Conservation (phyloP, 164 flowering plant species). For the Berberis thunbergii region DNA sequence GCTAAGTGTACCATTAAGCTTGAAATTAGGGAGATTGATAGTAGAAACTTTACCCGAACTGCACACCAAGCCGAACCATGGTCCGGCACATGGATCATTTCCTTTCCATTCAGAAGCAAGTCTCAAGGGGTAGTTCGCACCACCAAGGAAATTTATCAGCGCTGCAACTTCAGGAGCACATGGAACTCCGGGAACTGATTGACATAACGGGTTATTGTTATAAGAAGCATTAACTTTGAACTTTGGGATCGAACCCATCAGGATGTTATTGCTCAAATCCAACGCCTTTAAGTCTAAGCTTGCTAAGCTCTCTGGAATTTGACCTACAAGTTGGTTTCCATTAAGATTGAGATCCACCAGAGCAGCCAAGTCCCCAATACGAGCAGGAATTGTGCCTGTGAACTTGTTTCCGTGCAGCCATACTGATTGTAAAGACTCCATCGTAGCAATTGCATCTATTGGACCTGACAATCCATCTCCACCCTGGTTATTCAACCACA, state of each 20-base stretch:
- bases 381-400: slow-evolving; percentile 59
- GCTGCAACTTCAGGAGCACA: slow-evolving; percentile 57
- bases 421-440: slow-evolving; percentile 35
- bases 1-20: slow-evolving; percentile 64
- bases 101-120: slow-evolving; percentile 62
- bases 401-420: slow-evolving; percentile 84
- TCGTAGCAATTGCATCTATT: slow-evolving; percentile 42
- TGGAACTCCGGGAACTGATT: slow-evolving; percentile 31
- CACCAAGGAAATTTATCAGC: slow-evolving; percentile 57
- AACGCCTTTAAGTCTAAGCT: slow-evolving; percentile 27
- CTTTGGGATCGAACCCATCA: slow-evolving; percentile 60
- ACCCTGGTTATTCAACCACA: slow-evolving; percentile 66
- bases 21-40: slow-evolving; percentile 40
- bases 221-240: slow-evolving; percentile 30
- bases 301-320: slow-evolving; percentile 47
- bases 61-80: slow-evolving; percentile 66
- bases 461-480: slow-evolving; percentile 50
- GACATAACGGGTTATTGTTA: slow-evolving; percentile 46
- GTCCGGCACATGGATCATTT: slow-evolving; percentile 60
- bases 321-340: slow-evolving; percentile 57
- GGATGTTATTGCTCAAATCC: slow-evolving; percentile 44
- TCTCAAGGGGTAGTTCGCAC: slow-evolving; percentile 37
- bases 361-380: slow-evolving; percentile 38
- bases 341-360: slow-evolving; percentile 56
- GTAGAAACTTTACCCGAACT: slow-evolving; percentile 28